Conservation (phyloP, 768 basidiomycete species). For the Suillus occidentalis region DNA sequence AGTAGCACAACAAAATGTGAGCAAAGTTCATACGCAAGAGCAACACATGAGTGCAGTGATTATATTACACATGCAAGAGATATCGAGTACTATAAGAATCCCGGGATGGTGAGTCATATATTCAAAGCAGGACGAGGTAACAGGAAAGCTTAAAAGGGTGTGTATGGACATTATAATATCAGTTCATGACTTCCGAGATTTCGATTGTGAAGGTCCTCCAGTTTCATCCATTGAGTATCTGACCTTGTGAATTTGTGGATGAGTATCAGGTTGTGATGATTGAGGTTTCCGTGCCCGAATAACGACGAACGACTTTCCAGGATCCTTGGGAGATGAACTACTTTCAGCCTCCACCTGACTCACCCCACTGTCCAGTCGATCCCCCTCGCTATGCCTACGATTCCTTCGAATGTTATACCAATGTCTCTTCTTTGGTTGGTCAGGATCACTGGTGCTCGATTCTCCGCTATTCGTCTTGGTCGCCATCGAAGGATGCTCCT, state of each 20-base stretch:
- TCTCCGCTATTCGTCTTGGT: constrained; percentile 9
- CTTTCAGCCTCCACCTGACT: constrained; percentile 26
- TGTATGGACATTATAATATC: constrained; percentile 15
- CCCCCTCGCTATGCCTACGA: constrained; percentile 61
- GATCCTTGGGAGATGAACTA: constrained; percentile 34
- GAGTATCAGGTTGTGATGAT: constrained; percentile 26
- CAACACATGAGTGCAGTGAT: constrained; percentile 13
- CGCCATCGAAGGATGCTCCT: constrained; percentile 24
- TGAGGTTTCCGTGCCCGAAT: constrained; percentile 56
- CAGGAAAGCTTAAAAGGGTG: constrained; percentile 9
- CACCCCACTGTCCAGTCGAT: constrained; percentile 30
- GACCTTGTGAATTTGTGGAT: constrained; percentile 18
- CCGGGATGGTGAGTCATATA: constrained; percentile 16
- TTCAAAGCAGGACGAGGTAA: constrained; percentile 17
- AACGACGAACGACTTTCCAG: constrained; percentile 66
- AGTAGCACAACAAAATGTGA: background rate
- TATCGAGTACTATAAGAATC: constrained; percentile 26
- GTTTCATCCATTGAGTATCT: constrained; percentile 33
- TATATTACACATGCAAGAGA: constrained; percentile 30
- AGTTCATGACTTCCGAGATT: constrained; percentile 2
- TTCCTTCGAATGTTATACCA: constrained; percentile 67
- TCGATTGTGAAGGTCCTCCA: constrained; percentile 14
- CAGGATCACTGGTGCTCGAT: constrained; percentile 41
- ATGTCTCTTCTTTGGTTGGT: constrained; percentile 60
- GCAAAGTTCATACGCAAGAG: constrained; percentile 17